Evolutionary conservation across 768 basidiomycete genomes (phyloP), one percentile per base, ranked within the genome.

Genomic region (Lentinula guzmanii): DNA sequence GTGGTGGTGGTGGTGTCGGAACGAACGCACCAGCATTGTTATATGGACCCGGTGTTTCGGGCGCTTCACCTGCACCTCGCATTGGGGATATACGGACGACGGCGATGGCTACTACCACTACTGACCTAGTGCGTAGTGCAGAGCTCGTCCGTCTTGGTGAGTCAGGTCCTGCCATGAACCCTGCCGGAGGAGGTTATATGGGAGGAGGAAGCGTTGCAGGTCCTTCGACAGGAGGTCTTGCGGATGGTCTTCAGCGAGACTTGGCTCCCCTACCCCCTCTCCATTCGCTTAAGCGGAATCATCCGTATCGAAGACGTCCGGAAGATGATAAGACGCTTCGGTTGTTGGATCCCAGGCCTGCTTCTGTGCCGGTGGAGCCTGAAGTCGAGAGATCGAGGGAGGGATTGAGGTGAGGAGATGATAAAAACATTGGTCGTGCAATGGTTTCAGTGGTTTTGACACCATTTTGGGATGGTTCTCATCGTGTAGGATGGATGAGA

Each of bases 311-410:
- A 53, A 79, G 89, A 61, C 78, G 86, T 60, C 84, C 83, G 28
- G 66, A 77, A 33, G 89, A 90, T 70, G 89, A 90, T 65, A 79
- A 77, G 62, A 79, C 82, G 42, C 69, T 90, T 66, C 77, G 87
- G 42, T 70, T 80, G 57, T 73, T 86, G 50, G 70, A 72, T 42
- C 71, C 75, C 52, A 73, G 72, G 16, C 63, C 61, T 28, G 52
- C 61, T 46, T 41, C 52, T 15, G 52, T n/a, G 24, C 52, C 60
- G 33, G 7, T 10, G 11, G 46, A 21, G 21, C 16, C 42, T 43
- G 42, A 48, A 11, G 46, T 48, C n/a, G 46, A 48, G 18, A 11
- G 21, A 6, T 11, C 16, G 28, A 39, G 13, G 37, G 13, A 39
- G 37, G 37, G 37, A 39, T 39, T 39, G 37, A 39, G 37, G 37